These are phyloP conservation scores for Lasiosphaeria ovina DNA, from an alignment of 495 filamentous ascomycete genomes.

Conservation along the genomic window DNA sequence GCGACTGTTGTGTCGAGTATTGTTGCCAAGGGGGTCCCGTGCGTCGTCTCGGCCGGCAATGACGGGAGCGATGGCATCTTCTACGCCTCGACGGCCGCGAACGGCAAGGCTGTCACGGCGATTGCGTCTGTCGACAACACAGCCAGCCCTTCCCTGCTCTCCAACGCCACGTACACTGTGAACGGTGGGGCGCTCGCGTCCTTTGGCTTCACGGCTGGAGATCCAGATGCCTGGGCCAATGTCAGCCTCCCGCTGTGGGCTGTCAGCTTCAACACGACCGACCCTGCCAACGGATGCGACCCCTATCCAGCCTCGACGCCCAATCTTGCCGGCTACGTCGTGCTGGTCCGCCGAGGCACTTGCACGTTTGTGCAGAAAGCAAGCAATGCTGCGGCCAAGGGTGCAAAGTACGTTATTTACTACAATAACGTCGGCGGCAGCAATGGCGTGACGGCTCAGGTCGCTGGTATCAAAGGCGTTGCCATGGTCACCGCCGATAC, in stretches of 20 bases:
- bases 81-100: conserved; percentile 53
- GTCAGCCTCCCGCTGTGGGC: conserved; percentile 51
- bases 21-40: conserved; percentile 54
- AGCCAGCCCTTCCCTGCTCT: conserved; percentile 40
- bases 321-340: conserved; percentile 50
- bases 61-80: conserved; percentile 52
- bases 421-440: conserved; percentile 49
- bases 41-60: conserved; percentile 56
- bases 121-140: conserved; percentile 55
- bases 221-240: conserved; percentile 36
- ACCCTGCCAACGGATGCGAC: conserved; percentile 45
- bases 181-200: conserved; percentile 22
- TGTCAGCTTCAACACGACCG: conserved; percentile 47
- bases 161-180: conserved; percentile 34
- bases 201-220: conserved; percentile 42
- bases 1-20: conserved; percentile 52
- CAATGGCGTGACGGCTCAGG: conserved; percentile 26
- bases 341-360: conserved; percentile 53
- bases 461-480: conserved; percentile 30
- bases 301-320: conserved; percentile 46
- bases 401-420: conserved; percentile 56
- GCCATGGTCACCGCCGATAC: conserved; percentile 47
- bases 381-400: conserved; percentile 47
- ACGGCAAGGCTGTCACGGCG: conserved; percentile 49
- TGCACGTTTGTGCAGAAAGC: conserved; percentile 51